Evolutionary conservation across 108 stramenopile species (phyloP).

Genomic region (Schizochytrium sp.): DNA sequence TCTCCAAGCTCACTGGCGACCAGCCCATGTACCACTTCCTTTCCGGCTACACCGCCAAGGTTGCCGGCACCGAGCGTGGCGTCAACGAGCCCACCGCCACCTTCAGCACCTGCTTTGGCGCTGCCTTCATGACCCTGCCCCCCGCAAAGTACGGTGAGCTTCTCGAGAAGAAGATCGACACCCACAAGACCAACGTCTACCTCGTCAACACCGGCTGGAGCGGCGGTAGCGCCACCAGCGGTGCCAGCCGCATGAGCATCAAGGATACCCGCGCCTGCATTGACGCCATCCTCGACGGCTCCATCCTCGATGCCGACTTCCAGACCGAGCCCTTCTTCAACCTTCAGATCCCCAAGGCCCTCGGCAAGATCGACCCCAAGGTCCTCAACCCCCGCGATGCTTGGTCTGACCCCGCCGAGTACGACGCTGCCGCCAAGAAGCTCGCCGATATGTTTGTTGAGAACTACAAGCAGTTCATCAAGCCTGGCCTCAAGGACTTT

Average conservation of each 20-base stretch:
- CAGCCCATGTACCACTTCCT: conserved; percentile 98
- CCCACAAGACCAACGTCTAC: conserved; percentile 76
- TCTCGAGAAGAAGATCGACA: conserved; percentile 75
- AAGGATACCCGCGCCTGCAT: conserved; percentile 87
- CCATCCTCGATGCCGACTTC: conserved; percentile 67
- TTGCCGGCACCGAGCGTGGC: conserved; percentile 95
- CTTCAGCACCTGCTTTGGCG: conserved; percentile 90
- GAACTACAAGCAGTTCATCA: conserved; percentile 86
- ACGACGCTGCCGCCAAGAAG: conserved; percentile 72
- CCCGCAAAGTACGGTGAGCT: conserved; percentile 89
- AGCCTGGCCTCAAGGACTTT: conserved; percentile 68
- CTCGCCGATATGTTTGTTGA: conserved; percentile 80
- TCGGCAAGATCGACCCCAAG: conserved; percentile 65
- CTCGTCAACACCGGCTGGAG: conserved; percentile 96
- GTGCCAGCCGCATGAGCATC: conserved; percentile 89
- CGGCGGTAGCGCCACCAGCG: conserved; percentile 80
- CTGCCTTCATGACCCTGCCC: conserved; percentile 91
- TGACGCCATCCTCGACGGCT: conserved; percentile 85
- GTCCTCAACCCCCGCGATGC: conserved; percentile 76
- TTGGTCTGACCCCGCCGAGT: conserved; percentile 73
- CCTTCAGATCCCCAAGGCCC: conserved; percentile 70
- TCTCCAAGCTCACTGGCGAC: conserved; percentile 74
- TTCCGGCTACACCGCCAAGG: conserved; percentile 93
- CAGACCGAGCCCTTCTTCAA: conserved; percentile 73
- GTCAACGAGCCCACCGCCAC: conserved; percentile 82